phyloP scores from a whole-genome alignment of 352 stramenopile species.

The Globisporangium okanoganense region DNA sequence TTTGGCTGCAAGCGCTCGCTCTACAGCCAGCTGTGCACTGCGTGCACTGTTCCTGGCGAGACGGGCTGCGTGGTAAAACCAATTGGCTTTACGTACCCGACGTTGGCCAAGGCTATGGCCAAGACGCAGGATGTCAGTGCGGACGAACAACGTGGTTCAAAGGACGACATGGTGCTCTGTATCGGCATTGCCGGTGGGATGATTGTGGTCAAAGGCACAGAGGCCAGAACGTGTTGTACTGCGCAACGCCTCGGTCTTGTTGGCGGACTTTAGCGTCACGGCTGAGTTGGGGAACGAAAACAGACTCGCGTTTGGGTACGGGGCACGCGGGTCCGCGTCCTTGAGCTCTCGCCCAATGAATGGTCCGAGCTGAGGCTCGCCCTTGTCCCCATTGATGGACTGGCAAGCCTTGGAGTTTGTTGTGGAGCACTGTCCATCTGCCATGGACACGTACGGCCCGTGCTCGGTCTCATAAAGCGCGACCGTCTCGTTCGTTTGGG shows the following conservation, averaged over 20 bases:
- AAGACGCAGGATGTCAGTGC: background rate
- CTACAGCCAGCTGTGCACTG: conserved; percentile 54
- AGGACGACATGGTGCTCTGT: background rate
- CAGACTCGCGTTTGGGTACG: conserved; percentile 73
- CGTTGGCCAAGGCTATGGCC: conserved; percentile 1
- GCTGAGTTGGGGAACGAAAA: conserved; percentile 82
- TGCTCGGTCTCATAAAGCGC: conserved; percentile 72
- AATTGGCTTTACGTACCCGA: conserved; percentile 3
- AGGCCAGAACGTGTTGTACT: background rate
- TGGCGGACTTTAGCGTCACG: conserved; percentile 12
- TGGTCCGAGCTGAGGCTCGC: conserved; percentile 55
- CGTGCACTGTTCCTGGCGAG: conserved; percentile 23
- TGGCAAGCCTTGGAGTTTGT: conserved; percentile 45
- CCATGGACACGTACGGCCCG: conserved; percentile 63
- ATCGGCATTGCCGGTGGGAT: background rate
- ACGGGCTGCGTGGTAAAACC: background rate
- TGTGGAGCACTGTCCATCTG: conserved; percentile 61
- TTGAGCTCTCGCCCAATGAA: conserved; percentile 58
- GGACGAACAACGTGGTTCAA: background rate
- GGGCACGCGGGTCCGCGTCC: conserved; percentile 42
- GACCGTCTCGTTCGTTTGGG: conserved; percentile 75
- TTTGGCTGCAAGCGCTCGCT: no score
- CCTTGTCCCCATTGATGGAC: conserved; percentile 71
- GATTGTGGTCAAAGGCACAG: background rate
- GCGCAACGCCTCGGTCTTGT: conserved; percentile 1